Conservation (phyloP, 805 yeast species). For the Saturnispora gosingensis region DNA sequence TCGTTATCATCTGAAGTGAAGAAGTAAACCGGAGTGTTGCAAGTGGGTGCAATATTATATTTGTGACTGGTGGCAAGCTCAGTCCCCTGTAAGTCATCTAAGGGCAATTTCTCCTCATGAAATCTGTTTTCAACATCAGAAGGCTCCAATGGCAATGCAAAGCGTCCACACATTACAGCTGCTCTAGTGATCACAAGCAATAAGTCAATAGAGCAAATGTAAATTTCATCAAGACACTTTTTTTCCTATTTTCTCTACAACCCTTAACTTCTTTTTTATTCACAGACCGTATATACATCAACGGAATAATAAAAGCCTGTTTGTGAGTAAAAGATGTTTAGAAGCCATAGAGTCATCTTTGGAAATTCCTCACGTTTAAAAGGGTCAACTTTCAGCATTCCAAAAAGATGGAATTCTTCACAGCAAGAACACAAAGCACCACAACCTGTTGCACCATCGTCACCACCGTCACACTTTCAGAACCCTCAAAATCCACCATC, state of each 20-base stretch:
- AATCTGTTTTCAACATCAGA: conserved; percentile 37
- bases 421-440: neutral
- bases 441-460: neutral
- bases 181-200: neutral
- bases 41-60: conserved; percentile 58
- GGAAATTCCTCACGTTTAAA: too few species aligned
- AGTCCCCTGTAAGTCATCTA: conserved; percentile 18
- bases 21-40: conserved; percentile 34
- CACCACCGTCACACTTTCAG: conserved; percentile 7
- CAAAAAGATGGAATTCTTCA: neutral
- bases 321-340: neutral
- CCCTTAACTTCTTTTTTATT: neutral
- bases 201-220: neutral
- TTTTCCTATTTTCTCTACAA: neutral
- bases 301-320: neutral
- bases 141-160: conserved; percentile 27
- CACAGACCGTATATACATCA: neutral
- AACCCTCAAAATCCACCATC: conserved; percentile 15
- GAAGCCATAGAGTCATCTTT: neutral
- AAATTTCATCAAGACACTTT: neutral
- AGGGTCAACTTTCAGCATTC: neutral
- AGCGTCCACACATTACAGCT: conserved; percentile 29
- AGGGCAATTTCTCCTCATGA: conserved; percentile 17
- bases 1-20: neutral
- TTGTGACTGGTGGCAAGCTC: conserved; percentile 16